Base-by-base conservation (phyloP, 2,329 filamentous ascomycete genomes). In the Aspergillus sp. region DNA sequence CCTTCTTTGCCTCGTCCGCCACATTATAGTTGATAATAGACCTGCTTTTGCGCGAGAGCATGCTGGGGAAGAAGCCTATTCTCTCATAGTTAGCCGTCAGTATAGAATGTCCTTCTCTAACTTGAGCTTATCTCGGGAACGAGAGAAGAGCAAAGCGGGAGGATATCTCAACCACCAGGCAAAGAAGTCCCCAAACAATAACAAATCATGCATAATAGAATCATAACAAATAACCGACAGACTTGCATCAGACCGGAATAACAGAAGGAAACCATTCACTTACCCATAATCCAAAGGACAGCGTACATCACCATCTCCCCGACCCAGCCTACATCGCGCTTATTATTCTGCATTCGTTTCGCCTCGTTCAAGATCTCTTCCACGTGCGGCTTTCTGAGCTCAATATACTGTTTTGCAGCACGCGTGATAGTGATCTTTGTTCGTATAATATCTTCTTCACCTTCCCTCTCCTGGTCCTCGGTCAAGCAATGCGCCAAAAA, bases 221-320 rank as follows among this genome's bases (percentile, higher is more conserved):
- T 2, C 3, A 22, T 3, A 22, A 22, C 22, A 22, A 22, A 0
- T 2, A 22, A 22, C 22, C 22, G 22, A 3, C 22, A 22, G 22
- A 22, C 22, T 22, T 22, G 22, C 22, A 22, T 22, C 22, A 22
- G 22, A 22, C 22, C 22, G 22, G 22, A 22, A 22, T 22, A 4
- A 24, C 32, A 45, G 11, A 46, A 22, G 18, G 26, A 14, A 36
- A 6, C 20, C 6, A 24, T 6, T 4, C 18, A 65, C 71, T 64
- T 63, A 71, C 74, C 72, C 24, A 74, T 64, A 3, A 78, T 55
- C 66, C 73, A 78, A 53, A 80, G 67, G 6, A 70, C 54, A 36
- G 65, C 59, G 54, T 79, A 78, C 72, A 78, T 76, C 11, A 71
- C 20, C 57, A 67, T 76, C 59, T 79, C 77, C 57, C 71, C 59